phyloP scores from a whole-genome alignment of 2,329 filamentous ascomycete species.

The Fonsecaea erecta region DNA sequence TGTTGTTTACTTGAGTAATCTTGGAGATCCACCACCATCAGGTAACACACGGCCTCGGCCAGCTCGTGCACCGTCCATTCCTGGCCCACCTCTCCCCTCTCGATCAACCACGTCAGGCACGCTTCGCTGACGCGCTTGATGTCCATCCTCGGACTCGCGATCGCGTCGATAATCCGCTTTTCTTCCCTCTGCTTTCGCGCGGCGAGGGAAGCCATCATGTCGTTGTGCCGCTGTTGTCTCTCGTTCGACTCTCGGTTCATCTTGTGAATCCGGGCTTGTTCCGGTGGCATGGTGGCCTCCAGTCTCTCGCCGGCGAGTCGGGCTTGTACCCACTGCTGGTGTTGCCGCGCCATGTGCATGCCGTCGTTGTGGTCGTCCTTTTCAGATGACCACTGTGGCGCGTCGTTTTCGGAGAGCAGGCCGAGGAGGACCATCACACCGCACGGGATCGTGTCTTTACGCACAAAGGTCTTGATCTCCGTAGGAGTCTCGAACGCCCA shows the following conservation, averaged over 20 bases:
- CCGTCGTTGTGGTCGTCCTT: constrained; percentile 24
- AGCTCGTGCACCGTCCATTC: constrained; percentile 37
- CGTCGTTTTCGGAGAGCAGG: constrained; percentile 37
- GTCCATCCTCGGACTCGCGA: constrained; percentile 38
- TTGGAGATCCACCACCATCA: constrained; percentile 38
- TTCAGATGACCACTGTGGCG: constrained; percentile 38
- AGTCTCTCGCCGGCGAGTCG: constrained; percentile 31
- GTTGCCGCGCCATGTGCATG: constrained; percentile 24
- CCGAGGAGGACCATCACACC: constrained; percentile 40
- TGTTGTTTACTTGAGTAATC: background rate
- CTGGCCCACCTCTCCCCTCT: constrained; percentile 36
- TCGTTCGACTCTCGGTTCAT: constrained; percentile 34
- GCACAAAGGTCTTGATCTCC: constrained; percentile 35
- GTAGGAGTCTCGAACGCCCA: constrained; percentile 39
- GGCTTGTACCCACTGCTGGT: constrained; percentile 32
- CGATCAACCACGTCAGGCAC: constrained; percentile 38
- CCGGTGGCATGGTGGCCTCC: constrained; percentile 39
- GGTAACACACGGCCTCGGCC: constrained; percentile 39
- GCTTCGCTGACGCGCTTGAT: constrained; percentile 37
- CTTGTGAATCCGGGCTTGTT: constrained; percentile 38
- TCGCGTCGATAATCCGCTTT: constrained; percentile 37
- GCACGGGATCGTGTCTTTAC: constrained; percentile 40
- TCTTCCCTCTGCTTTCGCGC: constrained; percentile 36
- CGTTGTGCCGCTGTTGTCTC: constrained; percentile 30
- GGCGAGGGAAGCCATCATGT: constrained; percentile 30